Conservation (phyloP, 352 stramenopile species). For the Globisporangium solare region DNA sequence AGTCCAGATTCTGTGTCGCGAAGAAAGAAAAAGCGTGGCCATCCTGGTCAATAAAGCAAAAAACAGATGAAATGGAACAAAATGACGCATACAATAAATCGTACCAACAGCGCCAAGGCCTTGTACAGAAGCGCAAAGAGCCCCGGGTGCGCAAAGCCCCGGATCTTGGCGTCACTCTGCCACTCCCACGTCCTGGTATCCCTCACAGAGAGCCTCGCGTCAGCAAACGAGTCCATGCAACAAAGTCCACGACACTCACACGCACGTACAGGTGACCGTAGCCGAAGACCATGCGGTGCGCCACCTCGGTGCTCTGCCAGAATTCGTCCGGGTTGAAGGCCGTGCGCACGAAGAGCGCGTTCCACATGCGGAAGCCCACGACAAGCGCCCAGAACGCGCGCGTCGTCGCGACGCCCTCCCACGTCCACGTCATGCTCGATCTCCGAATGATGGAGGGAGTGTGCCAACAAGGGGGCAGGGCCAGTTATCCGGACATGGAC, state of each 20-base stretch:
- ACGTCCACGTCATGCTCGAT: constrained; percentile 12
- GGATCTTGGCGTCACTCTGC: constrained; percentile 58
- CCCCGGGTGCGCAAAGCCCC: constrained; percentile 72
- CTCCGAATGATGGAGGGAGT: neutral
- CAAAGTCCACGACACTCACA: neutral
- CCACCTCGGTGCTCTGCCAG: constrained; percentile 87
- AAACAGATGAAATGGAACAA: neutral
- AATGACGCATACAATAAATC: too few species aligned
- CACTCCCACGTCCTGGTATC: constrained; percentile 81
- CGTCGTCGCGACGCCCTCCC: constrained; percentile 28
- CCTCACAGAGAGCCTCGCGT: neutral
- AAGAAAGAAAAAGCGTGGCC: too few species aligned
- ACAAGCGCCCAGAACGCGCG: constrained; percentile 48
- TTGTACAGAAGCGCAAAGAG: constrained; percentile 84
- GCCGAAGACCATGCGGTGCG: constrained; percentile 81
- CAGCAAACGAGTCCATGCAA: neutral
- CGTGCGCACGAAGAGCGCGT: constrained; percentile 81
- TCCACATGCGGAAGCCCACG: constrained; percentile 66
- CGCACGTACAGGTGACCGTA: constrained; percentile 72
- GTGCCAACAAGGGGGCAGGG: too few species aligned
- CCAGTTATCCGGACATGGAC: too few species aligned
- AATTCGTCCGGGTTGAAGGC: constrained; percentile 88
- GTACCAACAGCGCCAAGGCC: constrained; percentile 52
- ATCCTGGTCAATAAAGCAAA: neutral
- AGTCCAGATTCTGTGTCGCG: constrained; percentile 80